phyloP scores from a whole-genome alignment of 495 filamentous ascomycete species.

The Neurospora sp. region DNA sequence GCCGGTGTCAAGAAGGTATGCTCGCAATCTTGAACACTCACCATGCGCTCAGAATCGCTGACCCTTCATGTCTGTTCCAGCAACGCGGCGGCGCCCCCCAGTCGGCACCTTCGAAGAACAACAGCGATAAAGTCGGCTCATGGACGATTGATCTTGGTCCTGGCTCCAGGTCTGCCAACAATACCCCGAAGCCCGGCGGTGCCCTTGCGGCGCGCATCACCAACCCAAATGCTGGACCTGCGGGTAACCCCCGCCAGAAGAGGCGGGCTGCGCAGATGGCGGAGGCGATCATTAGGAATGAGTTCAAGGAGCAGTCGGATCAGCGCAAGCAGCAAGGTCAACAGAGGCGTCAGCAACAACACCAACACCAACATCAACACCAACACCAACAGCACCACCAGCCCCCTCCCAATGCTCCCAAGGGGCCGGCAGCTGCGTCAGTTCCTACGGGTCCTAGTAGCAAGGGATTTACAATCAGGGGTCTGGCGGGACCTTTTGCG shows the following conservation, averaged over 20 bases:
- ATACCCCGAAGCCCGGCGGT: slow-evolving; percentile 21
- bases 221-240: slow-evolving; percentile 21
- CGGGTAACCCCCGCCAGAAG: slow-evolving; percentile 15
- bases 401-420: slow-evolving; percentile 3
- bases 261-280: slow-evolving; percentile 24
- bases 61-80: slow-evolving; percentile 2
- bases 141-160: not conserved
- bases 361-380: too few species aligned
- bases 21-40: not conserved
- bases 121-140: not conserved
- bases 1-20: slow-evolving; percentile 63
- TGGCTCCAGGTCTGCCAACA: slow-evolving; percentile 9
- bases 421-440: not conserved
- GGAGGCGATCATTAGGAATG: slow-evolving; percentile 19
- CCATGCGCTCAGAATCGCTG: not conserved
- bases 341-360: slow-evolving; percentile 7
- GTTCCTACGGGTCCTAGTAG: not conserved
- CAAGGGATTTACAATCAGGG: slow-evolving; percentile 64
- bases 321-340: slow-evolving; percentile 16
- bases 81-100: slow-evolving; percentile 35
- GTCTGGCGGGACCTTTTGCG: slow-evolving; percentile 69
- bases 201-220: slow-evolving; percentile 36
- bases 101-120: not conserved
- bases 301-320: slow-evolving; percentile 22
- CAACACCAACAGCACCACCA: not conserved